A percentile compares a stretch with the other conserved stretches of the same genome.
Evolutionary conservation across 768 basidiomycete species (phyloP).

Genomic region (Dentipellis sp.): DNA sequence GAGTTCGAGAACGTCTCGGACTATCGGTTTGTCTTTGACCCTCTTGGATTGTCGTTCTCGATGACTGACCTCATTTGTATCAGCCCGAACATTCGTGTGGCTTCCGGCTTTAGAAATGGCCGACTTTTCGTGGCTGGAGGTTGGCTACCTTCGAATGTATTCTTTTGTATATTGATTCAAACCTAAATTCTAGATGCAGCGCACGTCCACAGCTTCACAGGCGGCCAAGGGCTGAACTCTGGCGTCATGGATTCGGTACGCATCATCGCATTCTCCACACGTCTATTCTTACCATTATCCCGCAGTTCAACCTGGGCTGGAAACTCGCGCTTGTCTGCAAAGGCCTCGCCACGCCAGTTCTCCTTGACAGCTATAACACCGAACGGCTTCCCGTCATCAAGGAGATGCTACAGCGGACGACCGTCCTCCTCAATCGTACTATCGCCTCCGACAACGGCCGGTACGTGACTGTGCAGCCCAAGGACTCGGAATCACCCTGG

Average conservation of each 20-base stretch:
- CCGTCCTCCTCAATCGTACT: background rate
- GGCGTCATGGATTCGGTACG: conserved; percentile 1
- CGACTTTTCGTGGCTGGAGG: conserved; percentile 15
- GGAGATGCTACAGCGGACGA: conserved; percentile 11
- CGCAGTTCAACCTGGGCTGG: conserved; percentile 11
- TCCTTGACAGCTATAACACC: conserved; percentile 10
- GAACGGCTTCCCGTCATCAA: conserved; percentile 15
- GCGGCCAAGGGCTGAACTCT: conserved; percentile 3
- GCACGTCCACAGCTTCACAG: background rate
- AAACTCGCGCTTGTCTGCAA: conserved; percentile 12
- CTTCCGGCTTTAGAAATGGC: conserved; percentile 5
- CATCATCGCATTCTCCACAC: background rate
- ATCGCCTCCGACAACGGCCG: background rate
- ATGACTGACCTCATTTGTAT: background rate
- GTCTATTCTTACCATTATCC: background rate
- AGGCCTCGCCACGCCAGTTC: conserved; percentile 1
- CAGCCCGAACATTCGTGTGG: conserved; percentile 12
- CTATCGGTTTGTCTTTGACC: background rate
- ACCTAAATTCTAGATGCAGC: conserved; percentile 1
- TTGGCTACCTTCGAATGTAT: conserved; percentile 7
- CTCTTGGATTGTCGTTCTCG: background rate
- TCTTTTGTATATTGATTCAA: background rate
- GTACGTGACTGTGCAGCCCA: background rate
- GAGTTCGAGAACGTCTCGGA: background rate
- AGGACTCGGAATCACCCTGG: background rate